Conservation (phyloP, 495 filamentous ascomycete species). For the Neurospora terricola region DNA sequence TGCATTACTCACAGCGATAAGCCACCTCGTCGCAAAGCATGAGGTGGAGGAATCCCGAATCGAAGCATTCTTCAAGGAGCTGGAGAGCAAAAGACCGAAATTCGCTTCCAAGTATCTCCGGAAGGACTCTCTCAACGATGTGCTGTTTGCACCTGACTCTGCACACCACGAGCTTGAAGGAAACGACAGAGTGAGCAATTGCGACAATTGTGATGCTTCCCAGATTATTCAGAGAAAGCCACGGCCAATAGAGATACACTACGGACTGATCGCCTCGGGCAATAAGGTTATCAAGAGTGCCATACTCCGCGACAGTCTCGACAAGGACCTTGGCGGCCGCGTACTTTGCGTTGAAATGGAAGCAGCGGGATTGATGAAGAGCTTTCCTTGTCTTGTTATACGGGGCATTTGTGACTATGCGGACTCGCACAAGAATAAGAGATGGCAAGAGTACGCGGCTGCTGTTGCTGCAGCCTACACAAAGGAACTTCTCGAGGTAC, state of each 20-base stretch:
- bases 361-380: neutral
- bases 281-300: slow-evolving; percentile 15
- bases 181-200: too few species aligned
- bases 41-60: neutral
- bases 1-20: neutral
- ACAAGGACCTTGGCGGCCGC: neutral
- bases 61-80: neutral
- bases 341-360: neutral
- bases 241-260: neutral
- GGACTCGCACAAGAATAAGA: neutral
- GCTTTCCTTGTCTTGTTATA: neutral
- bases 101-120: neutral
- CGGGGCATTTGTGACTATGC: neutral
- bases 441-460: slow-evolving; percentile 13
- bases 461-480: slow-evolving; percentile 14
- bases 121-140: neutral
- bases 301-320: slow-evolving; percentile 2
- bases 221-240: neutral
- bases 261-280: slow-evolving; percentile 14
- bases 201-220: too few species aligned
- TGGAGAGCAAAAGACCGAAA: neutral
- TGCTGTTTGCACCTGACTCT: neutral
- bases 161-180: too few species aligned
- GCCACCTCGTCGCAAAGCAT: neutral
- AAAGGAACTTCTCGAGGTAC: slow-evolving; percentile 1